These are phyloP conservation scores for Schizophyllum amplum DNA, from an alignment of 1,284 basidiomycete genomes.

Conservation along the genomic window DNA sequence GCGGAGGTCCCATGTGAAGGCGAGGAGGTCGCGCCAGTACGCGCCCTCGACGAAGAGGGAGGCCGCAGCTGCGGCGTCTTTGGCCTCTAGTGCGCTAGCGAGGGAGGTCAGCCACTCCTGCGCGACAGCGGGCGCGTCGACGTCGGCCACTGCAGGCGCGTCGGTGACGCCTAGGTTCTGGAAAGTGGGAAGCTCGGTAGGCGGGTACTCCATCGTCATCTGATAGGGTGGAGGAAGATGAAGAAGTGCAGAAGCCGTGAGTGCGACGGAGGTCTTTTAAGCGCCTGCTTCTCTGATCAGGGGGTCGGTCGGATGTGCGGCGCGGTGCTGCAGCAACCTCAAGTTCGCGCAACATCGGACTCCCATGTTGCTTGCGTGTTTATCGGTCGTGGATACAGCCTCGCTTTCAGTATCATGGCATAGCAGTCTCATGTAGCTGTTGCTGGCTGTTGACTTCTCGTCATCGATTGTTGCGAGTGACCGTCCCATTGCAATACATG, in stretches of 20 bases:
- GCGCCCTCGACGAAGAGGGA: slow-evolving; percentile 33
- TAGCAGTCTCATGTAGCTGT: no score
- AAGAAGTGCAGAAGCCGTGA: background rate
- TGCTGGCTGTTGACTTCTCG: no score
- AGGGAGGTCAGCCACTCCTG: slow-evolving; percentile 38
- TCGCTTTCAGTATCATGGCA: no score
- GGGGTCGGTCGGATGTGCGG: background rate
- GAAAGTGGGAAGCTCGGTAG: slow-evolving; percentile 14
- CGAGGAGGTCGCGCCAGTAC: slow-evolving; percentile 53
- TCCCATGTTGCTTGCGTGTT: no score
- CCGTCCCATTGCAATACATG: no score
- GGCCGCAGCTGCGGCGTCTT: slow-evolving; percentile 29
- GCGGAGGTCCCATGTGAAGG: slow-evolving; percentile 57
- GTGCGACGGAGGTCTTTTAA: background rate
- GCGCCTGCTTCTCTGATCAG: background rate
- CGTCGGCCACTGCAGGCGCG: slow-evolving; percentile 22
- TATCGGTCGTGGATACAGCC: no score
- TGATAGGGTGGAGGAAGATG: background rate
- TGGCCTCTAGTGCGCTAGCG: slow-evolving; percentile 21
- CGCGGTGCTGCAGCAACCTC: no score
- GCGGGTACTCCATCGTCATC: background rate
- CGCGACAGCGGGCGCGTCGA: slow-evolving; percentile 32
- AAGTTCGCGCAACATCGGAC: no score
- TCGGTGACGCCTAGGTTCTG: slow-evolving; percentile 38
- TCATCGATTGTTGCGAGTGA: no score